Base-by-base conservation (phyloP, 345 rosid genomes). In the Pelargonium nanum region DNA sequence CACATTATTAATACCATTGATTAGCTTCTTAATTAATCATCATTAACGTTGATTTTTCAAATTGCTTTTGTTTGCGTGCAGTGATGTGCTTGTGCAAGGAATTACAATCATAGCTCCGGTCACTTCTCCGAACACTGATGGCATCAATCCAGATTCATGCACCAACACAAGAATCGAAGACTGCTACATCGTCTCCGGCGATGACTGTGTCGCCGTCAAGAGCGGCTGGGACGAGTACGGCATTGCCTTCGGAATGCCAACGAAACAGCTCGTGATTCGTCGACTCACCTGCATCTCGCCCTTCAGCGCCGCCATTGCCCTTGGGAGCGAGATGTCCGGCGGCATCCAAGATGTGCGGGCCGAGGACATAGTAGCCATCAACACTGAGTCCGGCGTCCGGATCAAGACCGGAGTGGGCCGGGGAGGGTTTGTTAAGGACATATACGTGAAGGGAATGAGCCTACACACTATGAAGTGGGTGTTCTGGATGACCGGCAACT, bases 201-300 rank as follows among this genome's bases (percentile, higher is more conserved):
- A 91, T 56, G 98, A 91, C 24, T 91, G 98, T 68, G 75, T 91
- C 70, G 98, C 98, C 6, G 88, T 91, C 3, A 87, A 87, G 69
- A 87, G 95, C 10, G 95, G 95, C 0, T 88, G 95, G 95, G 95
- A 85, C 45, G 89, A 88, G 65, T 88, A 88, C 25, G 91, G 87
- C 0, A 85, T 88, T 60, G 72, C 81, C 40, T 76, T 72, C 21
- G 89, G 83, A 4, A 83, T 81, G 89, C 89, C 96, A 6, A 88
- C 91, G 4, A 77, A 73, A 57, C 91, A 85, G 61, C 67, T 88
- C 4, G 59, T 75, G 28, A 78, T 83, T 72, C 57, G 91, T 60
- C 69, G 89, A 55, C 81, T 87, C 62, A 83, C 89, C 0, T 87
- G 95, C 78, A 71, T 83, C 21, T 85, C 91, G 1, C 96, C 96